phyloP scores from a whole-genome alignment of 352 stramenopile genomes.

The Stramenopiles sp. region DNA sequence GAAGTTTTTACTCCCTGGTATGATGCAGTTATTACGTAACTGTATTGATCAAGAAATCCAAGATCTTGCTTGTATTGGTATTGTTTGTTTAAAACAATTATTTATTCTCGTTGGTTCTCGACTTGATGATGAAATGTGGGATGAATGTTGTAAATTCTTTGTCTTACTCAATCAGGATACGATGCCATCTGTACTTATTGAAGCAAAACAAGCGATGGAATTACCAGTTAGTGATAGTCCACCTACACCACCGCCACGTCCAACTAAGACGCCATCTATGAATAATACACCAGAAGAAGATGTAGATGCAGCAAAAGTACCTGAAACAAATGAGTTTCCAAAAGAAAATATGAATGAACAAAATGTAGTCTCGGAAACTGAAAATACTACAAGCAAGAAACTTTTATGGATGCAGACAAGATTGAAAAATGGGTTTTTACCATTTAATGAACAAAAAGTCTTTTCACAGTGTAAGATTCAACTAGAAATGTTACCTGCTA shows the following conservation, averaged over 20 bases:
- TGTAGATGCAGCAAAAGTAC: constrained; percentile 1
- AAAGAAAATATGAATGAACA: not conserved
- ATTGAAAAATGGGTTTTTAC: not conserved
- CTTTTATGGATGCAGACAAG: constrained; percentile 4
- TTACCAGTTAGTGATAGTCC: no score
- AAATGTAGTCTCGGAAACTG: constrained; percentile 3
- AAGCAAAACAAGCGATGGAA: no score
- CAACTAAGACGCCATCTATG: not conserved
- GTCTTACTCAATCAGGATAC: constrained; percentile 8
- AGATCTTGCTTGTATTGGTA: constrained; percentile 14
- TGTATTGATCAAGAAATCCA: constrained; percentile 16
- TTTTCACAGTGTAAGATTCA: constrained; percentile 12
- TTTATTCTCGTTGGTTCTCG: constrained; percentile 8
- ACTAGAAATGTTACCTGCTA: constrained; percentile 7
- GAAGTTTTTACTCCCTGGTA: constrained; percentile 9
- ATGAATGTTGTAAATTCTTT: not conserved
- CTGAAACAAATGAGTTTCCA: not conserved
- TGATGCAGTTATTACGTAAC: constrained; percentile 14
- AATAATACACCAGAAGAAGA: constrained; percentile 1
- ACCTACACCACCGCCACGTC: no score
- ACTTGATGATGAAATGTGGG: constrained; percentile 9
- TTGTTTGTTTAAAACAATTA: constrained; percentile 13
- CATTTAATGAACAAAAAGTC: constrained; percentile 9
- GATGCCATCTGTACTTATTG: constrained; percentile 3
- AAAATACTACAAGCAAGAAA: not conserved